Evolutionary conservation across 768 basidiomycete species (phyloP).

Genomic region (Naematelia aurantialba): DNA sequence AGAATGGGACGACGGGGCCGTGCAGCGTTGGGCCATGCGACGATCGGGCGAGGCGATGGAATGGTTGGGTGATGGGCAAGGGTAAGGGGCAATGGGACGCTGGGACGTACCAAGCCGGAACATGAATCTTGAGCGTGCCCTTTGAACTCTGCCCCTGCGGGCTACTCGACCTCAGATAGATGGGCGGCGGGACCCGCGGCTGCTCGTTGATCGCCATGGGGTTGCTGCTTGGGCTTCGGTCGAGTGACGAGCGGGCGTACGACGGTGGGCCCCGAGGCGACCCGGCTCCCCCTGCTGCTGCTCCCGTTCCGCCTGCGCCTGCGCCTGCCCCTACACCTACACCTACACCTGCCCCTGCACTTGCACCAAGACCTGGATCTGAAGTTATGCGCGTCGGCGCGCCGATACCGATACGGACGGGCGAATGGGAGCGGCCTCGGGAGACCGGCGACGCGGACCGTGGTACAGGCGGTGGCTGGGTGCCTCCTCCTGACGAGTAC

Average conservation of each 20-base stretch:
- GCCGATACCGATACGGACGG: neutral
- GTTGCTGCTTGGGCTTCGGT: slow-evolving; percentile 22
- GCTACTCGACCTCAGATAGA: slow-evolving; percentile 26
- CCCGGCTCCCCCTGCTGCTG: neutral
- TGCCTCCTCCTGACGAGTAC: neutral
- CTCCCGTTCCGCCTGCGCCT: too few species aligned
- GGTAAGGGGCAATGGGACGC: neutral
- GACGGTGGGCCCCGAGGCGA: slow-evolving; percentile 1
- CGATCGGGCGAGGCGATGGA: neutral
- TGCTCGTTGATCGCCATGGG: slow-evolving; percentile 20
- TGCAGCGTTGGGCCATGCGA: too few species aligned
- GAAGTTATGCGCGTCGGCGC: neutral
- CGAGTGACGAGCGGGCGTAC: slow-evolving; percentile 27
- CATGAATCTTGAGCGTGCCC: slow-evolving; percentile 32
- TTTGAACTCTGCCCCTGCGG: slow-evolving; percentile 18
- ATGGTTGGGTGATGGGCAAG: too few species aligned
- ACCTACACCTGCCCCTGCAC: too few species aligned
- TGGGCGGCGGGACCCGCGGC: slow-evolving; percentile 29
- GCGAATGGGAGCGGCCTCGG: neutral
- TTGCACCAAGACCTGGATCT: too few species aligned
- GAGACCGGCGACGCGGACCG: neutral
- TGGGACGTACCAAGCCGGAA: slow-evolving; percentile 30
- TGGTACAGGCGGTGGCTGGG: neutral
- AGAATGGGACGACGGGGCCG: slow-evolving; percentile 4
- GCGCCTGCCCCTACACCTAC: too few species aligned